Conservation (phyloP, 768 basidiomycete species). For the Suillus subluteus region DNA sequence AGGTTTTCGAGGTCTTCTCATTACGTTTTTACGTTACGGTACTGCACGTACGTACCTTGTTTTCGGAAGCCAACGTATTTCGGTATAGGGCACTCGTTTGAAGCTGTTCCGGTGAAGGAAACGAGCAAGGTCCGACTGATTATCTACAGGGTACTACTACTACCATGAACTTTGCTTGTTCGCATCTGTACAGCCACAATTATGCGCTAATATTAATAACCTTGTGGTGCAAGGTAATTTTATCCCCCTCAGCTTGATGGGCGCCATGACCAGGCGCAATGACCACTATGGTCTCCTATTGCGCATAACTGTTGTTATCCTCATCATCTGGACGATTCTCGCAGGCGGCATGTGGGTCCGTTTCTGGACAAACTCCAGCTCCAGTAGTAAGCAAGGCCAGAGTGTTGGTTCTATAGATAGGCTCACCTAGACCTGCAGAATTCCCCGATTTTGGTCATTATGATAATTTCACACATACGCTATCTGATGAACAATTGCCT, state of each 20-base stretch:
- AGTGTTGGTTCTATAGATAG: neutral
- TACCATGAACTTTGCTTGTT: no score
- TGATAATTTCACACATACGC: constrained; percentile 37
- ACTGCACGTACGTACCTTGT: no score
- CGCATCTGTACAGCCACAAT: no score
- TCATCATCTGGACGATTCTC: constrained; percentile 46
- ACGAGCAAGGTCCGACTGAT: no score
- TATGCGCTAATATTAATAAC: no score
- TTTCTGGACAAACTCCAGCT: constrained; percentile 23
- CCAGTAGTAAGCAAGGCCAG: neutral
- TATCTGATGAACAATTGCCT: constrained; percentile 56
- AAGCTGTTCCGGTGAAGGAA: no score
- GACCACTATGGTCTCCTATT: constrained; percentile 22
- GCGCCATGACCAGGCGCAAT: neutral
- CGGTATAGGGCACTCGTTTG: no score
- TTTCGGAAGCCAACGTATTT: no score
- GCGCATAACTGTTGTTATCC: constrained; percentile 41
- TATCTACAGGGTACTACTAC: no score
- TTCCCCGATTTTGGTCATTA: constrained; percentile 64
- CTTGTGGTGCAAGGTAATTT: no score
- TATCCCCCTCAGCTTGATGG: neutral
- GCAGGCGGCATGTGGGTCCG: constrained; percentile 12
- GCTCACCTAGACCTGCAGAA: constrained; percentile 30
- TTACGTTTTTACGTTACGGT: no score
- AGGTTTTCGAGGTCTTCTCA: no score